Conservation (phyloP, 352 stramenopile genomes). For the Peronospora farinosa region DNA sequence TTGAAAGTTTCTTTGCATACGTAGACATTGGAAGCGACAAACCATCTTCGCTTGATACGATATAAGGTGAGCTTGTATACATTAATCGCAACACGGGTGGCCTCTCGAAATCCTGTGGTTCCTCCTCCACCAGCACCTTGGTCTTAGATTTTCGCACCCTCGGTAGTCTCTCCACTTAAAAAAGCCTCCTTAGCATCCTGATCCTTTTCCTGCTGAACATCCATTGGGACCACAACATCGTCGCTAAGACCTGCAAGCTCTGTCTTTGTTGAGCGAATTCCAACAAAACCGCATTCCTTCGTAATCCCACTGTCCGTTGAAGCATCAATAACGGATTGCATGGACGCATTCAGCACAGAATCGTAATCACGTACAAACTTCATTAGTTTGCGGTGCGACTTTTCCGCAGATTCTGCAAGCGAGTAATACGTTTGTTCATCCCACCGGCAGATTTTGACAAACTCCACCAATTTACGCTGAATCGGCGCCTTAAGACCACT, state of each 20-base stretch:
- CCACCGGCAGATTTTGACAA: constrained; percentile 98
- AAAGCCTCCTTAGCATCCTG: constrained; percentile 9
- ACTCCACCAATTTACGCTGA: constrained; percentile 95
- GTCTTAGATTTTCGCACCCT: constrained; percentile 9
- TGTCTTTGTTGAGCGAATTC: constrained; percentile 56
- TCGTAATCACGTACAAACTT: constrained; percentile 93
- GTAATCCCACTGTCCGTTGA: constrained; percentile 80
- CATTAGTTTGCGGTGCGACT: constrained; percentile 97
- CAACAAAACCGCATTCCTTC: constrained; percentile 75
- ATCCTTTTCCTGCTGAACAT: constrained; percentile 24
- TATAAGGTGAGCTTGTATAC: constrained; percentile 8
- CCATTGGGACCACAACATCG: constrained; percentile 34
- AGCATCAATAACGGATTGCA: constrained; percentile 85
- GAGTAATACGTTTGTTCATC: constrained; percentile 99
- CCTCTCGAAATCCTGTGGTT: constrained; percentile 13
- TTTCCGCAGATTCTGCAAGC: constrained; percentile 94
- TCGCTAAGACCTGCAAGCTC: constrained; percentile 56
- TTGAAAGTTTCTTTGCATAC: constrained; percentile 50
- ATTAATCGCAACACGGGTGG: constrained; percentile 22
- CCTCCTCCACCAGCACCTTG: constrained; percentile 7
- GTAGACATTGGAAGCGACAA: constrained; percentile 10
- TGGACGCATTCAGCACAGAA: constrained; percentile 65
- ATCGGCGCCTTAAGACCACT: constrained; percentile 89
- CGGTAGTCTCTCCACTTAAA: constrained; percentile 6
- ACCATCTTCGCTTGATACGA: constrained; percentile 2